Evolutionary conservation across 1,139 yeast genomes (phyloP).

Genomic region (Suhomyces kunorum): DNA sequence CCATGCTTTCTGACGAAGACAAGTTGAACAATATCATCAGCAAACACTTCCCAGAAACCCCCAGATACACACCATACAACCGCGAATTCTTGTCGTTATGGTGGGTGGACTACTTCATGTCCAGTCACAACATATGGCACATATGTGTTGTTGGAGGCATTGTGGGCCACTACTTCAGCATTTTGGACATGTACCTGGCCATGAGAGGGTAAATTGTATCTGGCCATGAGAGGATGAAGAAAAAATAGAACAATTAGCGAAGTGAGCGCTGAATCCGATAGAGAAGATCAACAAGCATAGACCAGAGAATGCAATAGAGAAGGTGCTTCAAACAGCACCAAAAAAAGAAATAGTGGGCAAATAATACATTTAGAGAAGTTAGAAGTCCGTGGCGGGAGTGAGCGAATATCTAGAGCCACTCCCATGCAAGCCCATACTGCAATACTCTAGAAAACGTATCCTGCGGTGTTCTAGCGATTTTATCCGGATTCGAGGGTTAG

Average conservation of each 20-base stretch:
- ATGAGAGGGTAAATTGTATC: conserved; percentile 12
- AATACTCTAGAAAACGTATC: too few relatives aligned
- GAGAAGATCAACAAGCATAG: background rate
- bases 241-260: background rate
- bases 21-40: conserved; percentile 40
- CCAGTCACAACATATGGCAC: conserved; percentile 94
- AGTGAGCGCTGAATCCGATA: background rate
- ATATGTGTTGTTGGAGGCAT: conserved; percentile 85
- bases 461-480: too few relatives aligned
- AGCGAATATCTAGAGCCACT: too few relatives aligned
- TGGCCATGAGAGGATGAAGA: background rate
- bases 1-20: conserved; percentile 20
- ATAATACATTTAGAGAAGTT: too few relatives aligned
- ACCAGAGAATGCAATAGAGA: too few relatives aligned
- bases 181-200: conserved; percentile 63
- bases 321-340: too few relatives aligned
- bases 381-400: too few relatives aligned
- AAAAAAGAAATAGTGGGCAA: too few relatives aligned
- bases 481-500: too few relatives aligned
- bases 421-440: too few relatives aligned
- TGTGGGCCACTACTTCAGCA: conserved; percentile 78
- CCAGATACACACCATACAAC: conserved; percentile 44
- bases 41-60: conserved; percentile 57
- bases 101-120: conserved; percentile 79
- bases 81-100: conserved; percentile 63